phyloP scores from a whole-genome alignment of 2,329 filamentous ascomycete species.

The Beauveria brongniartii region DNA sequence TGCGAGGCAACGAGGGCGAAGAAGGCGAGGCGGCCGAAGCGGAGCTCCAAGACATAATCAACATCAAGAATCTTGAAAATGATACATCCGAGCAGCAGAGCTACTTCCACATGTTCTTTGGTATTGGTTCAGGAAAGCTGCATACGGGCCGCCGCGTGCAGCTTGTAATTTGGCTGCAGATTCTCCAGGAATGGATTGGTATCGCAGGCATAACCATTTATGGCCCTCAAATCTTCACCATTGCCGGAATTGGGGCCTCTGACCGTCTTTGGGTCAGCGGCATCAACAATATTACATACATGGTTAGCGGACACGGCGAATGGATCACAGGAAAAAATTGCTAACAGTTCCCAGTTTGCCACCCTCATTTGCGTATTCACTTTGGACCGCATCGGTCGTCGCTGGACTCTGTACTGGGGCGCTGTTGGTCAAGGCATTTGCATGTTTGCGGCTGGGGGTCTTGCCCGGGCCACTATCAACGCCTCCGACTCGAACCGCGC shows the following conservation, averaged over 20 bases:
- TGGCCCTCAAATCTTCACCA: constrained; percentile 51
- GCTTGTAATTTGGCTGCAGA: constrained; percentile 63
- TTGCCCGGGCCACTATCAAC: constrained; percentile 43
- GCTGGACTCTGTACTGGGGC: constrained; percentile 64
- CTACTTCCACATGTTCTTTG: constrained; percentile 60
- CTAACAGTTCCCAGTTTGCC: constrained; percentile 32
- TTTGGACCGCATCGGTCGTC: constrained; percentile 58
- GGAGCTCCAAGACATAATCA: constrained; percentile 62
- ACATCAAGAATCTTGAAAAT: constrained; percentile 53
- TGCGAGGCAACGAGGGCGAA: constrained; percentile 51
- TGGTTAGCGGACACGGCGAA: constrained; percentile 23
- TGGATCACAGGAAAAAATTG: background rate
- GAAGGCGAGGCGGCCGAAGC: constrained; percentile 46
- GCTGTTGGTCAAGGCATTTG: constrained; percentile 54
- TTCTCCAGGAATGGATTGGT: constrained; percentile 62
- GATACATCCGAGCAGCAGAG: constrained; percentile 49
- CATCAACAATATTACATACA: constrained; percentile 40
- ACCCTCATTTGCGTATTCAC: constrained; percentile 65
- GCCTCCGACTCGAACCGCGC: constrained; percentile 36
- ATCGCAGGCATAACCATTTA: constrained; percentile 62
- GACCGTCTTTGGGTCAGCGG: constrained; percentile 59
- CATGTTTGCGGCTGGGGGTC: constrained; percentile 59
- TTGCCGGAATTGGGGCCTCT: constrained; percentile 53
- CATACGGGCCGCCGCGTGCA: constrained; percentile 61
- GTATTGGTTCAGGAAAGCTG: constrained; percentile 54